A percentile compares a stretch with the other conserved stretches of the same genome.
Conservation (phyloP, 352 stramenopile genomes). For the Pythium rishiriense region DNA sequence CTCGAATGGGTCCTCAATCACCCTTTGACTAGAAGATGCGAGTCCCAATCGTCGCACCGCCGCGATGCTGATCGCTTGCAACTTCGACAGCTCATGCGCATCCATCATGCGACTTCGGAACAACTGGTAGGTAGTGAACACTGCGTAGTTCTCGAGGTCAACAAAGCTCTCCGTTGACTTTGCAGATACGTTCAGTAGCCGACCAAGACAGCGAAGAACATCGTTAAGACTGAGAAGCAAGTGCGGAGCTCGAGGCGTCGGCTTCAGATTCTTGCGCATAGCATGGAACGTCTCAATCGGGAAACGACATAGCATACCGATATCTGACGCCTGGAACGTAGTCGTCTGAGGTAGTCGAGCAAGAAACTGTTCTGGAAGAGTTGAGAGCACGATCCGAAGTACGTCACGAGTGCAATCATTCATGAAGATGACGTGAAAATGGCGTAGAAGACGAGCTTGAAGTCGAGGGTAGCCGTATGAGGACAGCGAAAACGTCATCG, state of each 20-base stretch:
- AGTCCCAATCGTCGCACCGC: constrained; percentile 46
- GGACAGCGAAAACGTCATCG: constrained; percentile 48
- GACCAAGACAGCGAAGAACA: constrained; percentile 45
- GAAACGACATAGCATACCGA: constrained; percentile 35
- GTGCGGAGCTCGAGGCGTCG: constrained; percentile 34
- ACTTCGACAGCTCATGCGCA: constrained; percentile 10
- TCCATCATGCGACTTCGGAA: constrained; percentile 38
- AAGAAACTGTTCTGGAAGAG: constrained; percentile 43
- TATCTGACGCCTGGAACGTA: constrained; percentile 11
- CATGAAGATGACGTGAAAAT: constrained; percentile 66
- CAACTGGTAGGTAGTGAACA: constrained; percentile 44
- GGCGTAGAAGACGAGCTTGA: constrained; percentile 47
- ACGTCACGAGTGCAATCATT: constrained; percentile 42
- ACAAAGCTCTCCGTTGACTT: constrained; percentile 15
- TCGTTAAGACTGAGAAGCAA: constrained; percentile 47
- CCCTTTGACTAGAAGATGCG: constrained; percentile 27
- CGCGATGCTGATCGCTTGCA: constrained; percentile 22
- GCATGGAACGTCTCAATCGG: constrained; percentile 43
- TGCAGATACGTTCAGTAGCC: constrained; percentile 47
- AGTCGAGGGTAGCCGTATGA: constrained; percentile 42
- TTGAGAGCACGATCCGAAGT: constrained; percentile 39
- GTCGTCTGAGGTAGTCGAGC: constrained; percentile 20
- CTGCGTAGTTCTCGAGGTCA: constrained; percentile 44
- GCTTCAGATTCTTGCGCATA: constrained; percentile 28
- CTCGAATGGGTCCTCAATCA: constrained; percentile 29